Percentiles rank a stretch among this genome's conserved stretches.
Conservation (phyloP, 2,329 filamentous ascomycete species). For the Penicillium sp. region DNA sequence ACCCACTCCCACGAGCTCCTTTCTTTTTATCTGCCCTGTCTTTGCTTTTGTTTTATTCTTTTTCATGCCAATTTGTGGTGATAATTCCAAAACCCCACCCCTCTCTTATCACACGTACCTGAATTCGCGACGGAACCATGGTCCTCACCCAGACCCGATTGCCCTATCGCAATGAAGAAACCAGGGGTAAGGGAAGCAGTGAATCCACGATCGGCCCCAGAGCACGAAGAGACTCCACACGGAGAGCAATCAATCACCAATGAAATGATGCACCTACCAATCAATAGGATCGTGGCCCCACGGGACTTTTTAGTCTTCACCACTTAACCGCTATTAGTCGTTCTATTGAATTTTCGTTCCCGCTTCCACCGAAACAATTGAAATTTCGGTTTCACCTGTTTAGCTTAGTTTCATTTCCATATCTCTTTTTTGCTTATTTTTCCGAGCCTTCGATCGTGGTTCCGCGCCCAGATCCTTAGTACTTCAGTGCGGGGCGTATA, state of each 20-base stretch:
- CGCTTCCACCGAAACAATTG: background rate
- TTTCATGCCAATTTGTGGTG: background rate
- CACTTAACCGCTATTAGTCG: conserved; percentile 4
- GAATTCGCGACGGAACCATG: conserved; percentile 5
- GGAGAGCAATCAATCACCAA: background rate
- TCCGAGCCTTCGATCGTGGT: conserved; percentile 8
- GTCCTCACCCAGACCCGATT: background rate
- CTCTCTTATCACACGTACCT: conserved; percentile 1
- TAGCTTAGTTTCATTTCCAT: background rate
- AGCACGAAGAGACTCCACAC: background rate
- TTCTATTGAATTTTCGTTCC: conserved; percentile 16
- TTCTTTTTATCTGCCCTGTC: background rate
- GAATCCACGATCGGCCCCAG: conserved; percentile 10
- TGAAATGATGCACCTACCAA: background rate
- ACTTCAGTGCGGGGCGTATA: background rate
- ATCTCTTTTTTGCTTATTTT: conserved; percentile 1
- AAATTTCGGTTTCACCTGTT: background rate
- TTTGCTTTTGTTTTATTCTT: background rate
- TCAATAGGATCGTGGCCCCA: conserved; percentile 3
- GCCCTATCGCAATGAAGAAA: conserved; percentile 18
- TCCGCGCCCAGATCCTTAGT: background rate
- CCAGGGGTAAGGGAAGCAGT: conserved; percentile 3
- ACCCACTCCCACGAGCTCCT: background rate
- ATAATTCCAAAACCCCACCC: background rate
- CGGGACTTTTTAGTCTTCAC: conserved; percentile 14